These are phyloP conservation scores for Bipolaris bicolor DNA, from an alignment of 2,329 filamentous ascomycete genomes.

Conservation along the genomic window DNA sequence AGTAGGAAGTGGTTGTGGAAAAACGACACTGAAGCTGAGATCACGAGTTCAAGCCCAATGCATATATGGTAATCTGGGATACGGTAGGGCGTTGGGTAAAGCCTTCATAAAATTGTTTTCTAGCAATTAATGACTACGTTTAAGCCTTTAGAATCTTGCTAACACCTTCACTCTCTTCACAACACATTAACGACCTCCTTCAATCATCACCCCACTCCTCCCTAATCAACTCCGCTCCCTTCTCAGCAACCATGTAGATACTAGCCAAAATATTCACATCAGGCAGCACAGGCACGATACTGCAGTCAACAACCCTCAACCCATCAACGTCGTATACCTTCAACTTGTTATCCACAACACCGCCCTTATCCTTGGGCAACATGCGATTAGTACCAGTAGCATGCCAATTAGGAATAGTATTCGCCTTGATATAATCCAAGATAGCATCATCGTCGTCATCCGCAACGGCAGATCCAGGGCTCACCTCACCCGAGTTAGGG, in stretches of 20 bases:
- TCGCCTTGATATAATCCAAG: constrained; percentile 30
- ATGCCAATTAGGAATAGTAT: constrained; percentile 38
- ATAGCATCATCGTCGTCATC: constrained; percentile 42
- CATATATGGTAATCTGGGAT: no score
- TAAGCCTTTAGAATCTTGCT: no score
- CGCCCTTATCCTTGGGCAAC: constrained; percentile 36
- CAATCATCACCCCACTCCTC: constrained; percentile 21
- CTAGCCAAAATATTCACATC: constrained; percentile 29
- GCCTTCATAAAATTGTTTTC: no score
- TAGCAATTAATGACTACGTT: no score
- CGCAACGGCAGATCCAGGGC: constrained; percentile 32
- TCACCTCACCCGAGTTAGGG: constrained; percentile 34
- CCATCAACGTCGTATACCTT: constrained; percentile 43
- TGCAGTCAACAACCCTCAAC: constrained; percentile 44
- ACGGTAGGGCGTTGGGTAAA: no score
- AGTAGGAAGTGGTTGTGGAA: no score
- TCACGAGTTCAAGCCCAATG: no score
- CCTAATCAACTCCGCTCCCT: constrained; percentile 37
- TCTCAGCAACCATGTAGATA: constrained; percentile 38
- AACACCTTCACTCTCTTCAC: no score
- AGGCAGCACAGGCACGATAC: constrained; percentile 36
- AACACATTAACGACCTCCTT: no score
- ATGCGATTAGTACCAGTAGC: constrained; percentile 46
- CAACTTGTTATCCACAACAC: constrained; percentile 40
- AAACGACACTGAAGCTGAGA: no score